Base-by-base conservation (phyloP, 306 rosid genomes). In the Abrus pulchellus region DNA sequence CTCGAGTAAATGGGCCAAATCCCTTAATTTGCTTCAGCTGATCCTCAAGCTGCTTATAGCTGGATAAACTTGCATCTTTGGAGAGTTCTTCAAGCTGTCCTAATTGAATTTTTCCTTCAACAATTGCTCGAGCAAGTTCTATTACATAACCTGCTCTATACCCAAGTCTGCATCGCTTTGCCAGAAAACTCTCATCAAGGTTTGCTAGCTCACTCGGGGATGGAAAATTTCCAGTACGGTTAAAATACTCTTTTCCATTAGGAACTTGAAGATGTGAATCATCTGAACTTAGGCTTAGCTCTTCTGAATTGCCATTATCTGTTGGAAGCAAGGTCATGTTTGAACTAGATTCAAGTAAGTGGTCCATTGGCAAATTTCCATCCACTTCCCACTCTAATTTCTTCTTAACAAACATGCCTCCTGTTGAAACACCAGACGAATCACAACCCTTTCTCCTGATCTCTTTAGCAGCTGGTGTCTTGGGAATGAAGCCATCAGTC, bases 1-100 rank as follows among this genome's bases (percentile, higher is more conserved):
- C 86, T 38, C 87, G 36, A 32, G 90, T 85, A 71, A 86, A 89
- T 49, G 87, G 87, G 55, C 92, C 92, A 71, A 89, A 89, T 10
- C 90, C 92, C 50, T 85, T 82, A 77, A 89, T 86, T 70, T 76
- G 82, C 65, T 83, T 86, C 68, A 89, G 74, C 78, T 82, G 76
- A 44, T 76, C 84, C 4, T 69, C 64, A 40, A 86, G 66, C 65
- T 75, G 76, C 29, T 55, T 1, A 20, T 89, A 89, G 80, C 47
- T 79, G 61, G 74, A 59, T 44, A 81, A 78, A 78, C 80, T 83
- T 53, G 68, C 84, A 50, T 73, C 85, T 61, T 70, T 52, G 38
- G 83, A 77, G 71, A 70, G 82, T 63, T 84, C 88, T 74, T 89
- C 92, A 71, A 89, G 73, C 20, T 80, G 73, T 76, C 43, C 32